Conservation (phyloP, 2,329 filamentous ascomycete species). For the Emydomyces testavorans region DNA sequence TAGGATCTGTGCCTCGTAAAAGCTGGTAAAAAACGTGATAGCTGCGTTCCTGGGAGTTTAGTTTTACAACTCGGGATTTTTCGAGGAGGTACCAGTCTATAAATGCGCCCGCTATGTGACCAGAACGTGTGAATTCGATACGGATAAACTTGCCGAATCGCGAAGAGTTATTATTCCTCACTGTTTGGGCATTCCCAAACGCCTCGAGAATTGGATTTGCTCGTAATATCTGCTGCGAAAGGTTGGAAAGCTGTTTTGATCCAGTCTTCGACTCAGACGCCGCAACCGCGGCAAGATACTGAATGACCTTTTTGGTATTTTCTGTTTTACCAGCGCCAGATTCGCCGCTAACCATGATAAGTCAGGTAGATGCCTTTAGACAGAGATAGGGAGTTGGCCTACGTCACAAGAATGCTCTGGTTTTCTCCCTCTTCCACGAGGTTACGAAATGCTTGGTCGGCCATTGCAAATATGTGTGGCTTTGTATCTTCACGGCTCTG, state of each 20-base stretch:
- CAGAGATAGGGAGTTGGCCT: constrained; percentile 22
- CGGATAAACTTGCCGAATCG: constrained; percentile 98
- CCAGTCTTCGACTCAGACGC: constrained; percentile 62
- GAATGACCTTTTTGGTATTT: constrained; percentile 98
- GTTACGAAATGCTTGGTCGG: constrained; percentile 91
- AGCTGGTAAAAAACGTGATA: constrained; percentile 98
- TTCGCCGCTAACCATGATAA: constrained; percentile 50
- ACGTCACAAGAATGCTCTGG: constrained; percentile 92
- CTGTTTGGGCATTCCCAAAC: constrained; percentile 95
- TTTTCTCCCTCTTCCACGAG: constrained; percentile 90
- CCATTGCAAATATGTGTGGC: constrained; percentile 95
- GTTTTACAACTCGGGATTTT: constrained; percentile 89
- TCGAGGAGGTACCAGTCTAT: constrained; percentile 98
- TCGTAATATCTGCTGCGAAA: constrained; percentile 90
- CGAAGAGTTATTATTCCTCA: constrained; percentile 96
- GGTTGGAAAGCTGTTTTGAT: constrained; percentile 61
- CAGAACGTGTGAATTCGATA: constrained; percentile 80
- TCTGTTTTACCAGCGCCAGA: constrained; percentile 97
- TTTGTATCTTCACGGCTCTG: constrained; percentile 84
- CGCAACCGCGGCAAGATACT: constrained; percentile 91
- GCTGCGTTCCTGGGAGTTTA: constrained; percentile 80
- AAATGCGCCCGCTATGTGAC: constrained; percentile 87
- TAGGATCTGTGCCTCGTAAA: constrained; percentile 64
- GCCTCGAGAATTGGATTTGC: constrained; percentile 96
- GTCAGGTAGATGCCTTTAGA: constrained; percentile 14